phyloP scores from a whole-genome alignment of 2,329 filamentous ascomycete species.

The Epichloe bromicola region DNA sequence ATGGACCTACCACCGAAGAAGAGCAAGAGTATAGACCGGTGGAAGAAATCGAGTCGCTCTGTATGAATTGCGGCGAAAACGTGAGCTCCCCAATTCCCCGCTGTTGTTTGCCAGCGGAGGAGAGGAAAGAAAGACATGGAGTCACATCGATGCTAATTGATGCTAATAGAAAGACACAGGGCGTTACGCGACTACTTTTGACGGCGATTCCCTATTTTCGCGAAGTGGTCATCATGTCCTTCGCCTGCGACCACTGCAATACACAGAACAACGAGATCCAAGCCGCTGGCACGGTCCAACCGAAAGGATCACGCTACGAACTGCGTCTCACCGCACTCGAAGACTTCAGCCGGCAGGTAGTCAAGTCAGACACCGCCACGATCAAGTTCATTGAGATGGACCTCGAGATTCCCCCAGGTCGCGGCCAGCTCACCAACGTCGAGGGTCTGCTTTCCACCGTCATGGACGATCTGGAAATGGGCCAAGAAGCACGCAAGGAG shows the following conservation, averaged over 20 bases:
- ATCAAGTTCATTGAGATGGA: conserved; percentile 87
- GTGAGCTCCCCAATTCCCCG: conserved; percentile 28
- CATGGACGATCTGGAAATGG: conserved; percentile 65
- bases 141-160: background rate
- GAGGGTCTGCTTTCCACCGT: conserved; percentile 76
- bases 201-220: conserved; percentile 94
- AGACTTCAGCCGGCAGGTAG: conserved; percentile 76
- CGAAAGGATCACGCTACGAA: conserved; percentile 73
- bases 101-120: background rate
- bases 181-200: conserved; percentile 72
- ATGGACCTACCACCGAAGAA: conserved; percentile 20
- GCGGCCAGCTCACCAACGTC: conserved; percentile 85
- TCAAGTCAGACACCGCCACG: conserved; percentile 79
- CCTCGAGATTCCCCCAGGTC: conserved; percentile 86
- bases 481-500: conserved; percentile 71
- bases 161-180: conserved; percentile 35
- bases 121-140: background rate
- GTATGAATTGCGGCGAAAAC: conserved; percentile 77
- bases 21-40: conserved; percentile 45
- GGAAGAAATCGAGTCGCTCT: conserved; percentile 63
- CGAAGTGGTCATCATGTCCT: conserved; percentile 95
- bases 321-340: conserved; percentile 58
- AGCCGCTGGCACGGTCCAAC: conserved; percentile 81
- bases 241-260: conserved; percentile 78
- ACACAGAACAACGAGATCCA: conserved; percentile 91